Conservation (phyloP, 2,329 filamentous ascomycete genomes). For the Penicillium sp. region DNA sequence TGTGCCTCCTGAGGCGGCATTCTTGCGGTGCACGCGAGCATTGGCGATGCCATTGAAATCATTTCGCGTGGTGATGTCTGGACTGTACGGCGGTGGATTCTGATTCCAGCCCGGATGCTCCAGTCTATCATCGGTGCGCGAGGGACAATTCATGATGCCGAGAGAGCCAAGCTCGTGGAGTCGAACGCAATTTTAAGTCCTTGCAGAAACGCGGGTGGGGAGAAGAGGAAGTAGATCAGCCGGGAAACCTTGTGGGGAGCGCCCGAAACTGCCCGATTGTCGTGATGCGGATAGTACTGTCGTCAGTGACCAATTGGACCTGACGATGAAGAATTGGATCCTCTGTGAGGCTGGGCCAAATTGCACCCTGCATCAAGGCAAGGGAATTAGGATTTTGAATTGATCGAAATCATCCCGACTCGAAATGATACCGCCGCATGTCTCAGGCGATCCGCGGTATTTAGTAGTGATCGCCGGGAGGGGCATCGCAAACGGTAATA, state of each 20-base stretch:
- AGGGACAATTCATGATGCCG: conserved; percentile 58
- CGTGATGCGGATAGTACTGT: neutral
- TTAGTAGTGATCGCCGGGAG: conserved; percentile 2
- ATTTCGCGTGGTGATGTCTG: conserved; percentile 57
- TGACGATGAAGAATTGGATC: conserved; percentile 1
- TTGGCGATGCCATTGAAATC: conserved; percentile 59
- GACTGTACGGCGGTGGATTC: conserved; percentile 52
- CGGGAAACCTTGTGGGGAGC: conserved; percentile 10
- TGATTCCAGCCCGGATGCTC: conserved; percentile 56
- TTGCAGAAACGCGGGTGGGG: conserved; percentile 2
- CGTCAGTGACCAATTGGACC: no score
- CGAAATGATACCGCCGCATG: neutral
- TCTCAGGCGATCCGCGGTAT: neutral
- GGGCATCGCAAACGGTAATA: conserved; percentile 10
- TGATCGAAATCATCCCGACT: no score
- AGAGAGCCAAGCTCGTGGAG: conserved; percentile 1
- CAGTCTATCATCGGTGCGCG: conserved; percentile 52
- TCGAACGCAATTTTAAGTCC: conserved; percentile 1
- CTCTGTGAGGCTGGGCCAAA: conserved; percentile 1
- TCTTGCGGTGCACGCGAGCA: conserved; percentile 46
- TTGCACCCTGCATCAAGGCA: neutral
- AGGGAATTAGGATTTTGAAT: neutral
- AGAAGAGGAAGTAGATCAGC: neutral
- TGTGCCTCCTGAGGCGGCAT: conserved; percentile 23
- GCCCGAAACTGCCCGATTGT: conserved; percentile 24